phyloP scores from a whole-genome alignment of 2,329 filamentous ascomycete species.

The Lecanicillium sp. region DNA sequence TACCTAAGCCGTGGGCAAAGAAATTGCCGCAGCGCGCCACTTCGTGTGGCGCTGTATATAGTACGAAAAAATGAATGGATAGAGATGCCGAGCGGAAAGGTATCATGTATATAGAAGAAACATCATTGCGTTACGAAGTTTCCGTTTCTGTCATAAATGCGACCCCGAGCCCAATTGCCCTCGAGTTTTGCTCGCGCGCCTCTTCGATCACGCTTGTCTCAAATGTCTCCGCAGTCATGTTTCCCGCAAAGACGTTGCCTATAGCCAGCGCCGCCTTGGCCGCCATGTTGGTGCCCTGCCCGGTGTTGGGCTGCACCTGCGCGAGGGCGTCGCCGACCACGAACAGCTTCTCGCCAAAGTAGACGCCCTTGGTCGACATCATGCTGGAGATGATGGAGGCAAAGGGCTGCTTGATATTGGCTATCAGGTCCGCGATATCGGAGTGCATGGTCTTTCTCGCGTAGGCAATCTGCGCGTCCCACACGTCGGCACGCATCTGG shows the following conservation, averaged over 20 bases:
- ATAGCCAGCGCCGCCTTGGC: not conserved
- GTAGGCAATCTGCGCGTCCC: not conserved
- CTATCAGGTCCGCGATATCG: not conserved
- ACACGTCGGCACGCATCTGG: not conserved
- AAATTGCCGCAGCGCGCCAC: too few species aligned
- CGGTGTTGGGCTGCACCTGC: slow-evolving; percentile 1
- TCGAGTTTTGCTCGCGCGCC: not conserved
- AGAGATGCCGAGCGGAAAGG: too few species aligned
- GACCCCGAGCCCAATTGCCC: not conserved
- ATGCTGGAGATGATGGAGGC: not conserved
- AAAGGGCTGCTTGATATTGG: not conserved
- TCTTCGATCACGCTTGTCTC: not conserved
- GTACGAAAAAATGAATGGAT: too few species aligned
- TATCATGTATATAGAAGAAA: not conserved
- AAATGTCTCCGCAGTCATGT: not conserved
- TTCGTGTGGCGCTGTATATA: too few species aligned
- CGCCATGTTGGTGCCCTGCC: not conserved
- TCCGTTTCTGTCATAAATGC: not conserved
- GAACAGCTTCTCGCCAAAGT: not conserved
- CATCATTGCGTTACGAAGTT: not conserved
- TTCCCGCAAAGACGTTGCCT: not conserved
- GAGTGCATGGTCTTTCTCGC: not conserved
- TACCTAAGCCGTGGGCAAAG: too few species aligned
- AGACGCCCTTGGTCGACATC: not conserved
- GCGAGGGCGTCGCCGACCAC: not conserved